Evolutionary conservation across 768 basidiomycete genomes (phyloP), one percentile per base, ranked within the genome.

Genomic region (Agaricus blazei): DNA sequence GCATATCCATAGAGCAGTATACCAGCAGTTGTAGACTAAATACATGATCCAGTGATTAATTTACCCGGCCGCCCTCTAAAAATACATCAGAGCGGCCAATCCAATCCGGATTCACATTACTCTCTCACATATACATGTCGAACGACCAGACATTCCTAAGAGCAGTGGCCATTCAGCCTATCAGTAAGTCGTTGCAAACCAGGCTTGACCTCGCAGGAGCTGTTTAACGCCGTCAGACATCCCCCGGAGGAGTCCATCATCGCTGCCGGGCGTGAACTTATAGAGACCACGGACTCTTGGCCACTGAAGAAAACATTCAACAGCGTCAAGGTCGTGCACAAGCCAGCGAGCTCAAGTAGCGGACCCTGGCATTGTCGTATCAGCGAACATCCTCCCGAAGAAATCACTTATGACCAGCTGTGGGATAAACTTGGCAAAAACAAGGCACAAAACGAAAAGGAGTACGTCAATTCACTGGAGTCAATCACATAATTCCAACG

Each of bases 351-450:
- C 11, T 75, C 66, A 5, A 84, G 85, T 57, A 80, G 75, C 26
- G 82, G 84, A 36, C 67, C 76, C 2, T 91, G 88, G 88, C 78
- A 87, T 62, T 80, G 79, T 64, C 79, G 88, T 24, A 66, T 83
- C 56, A 88, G 87, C 63, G 77, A 80, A 62, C 89, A 91, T 67
- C 66, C 76, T 11, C 63, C 75, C 4, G 73, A 81, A n/a, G 86
- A 90, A 52, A 83, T 77, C 8, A 83, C 84, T 1, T 90, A 91
- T 65, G 84, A 88, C 59, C 78, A 83, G 60, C 71, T 90, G 61
- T 90, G 89, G 89, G 74, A 72, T 38, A 84, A 81, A 61, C 67
- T 90, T 12, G 86, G 83, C 0, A 69, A 69, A 52, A 75, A 88
- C 69, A 89, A 90, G 63, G 78, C 84, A 15, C 67, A 75, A 43